Percentiles rank a stretch among this genome's conserved stretches.
phyloP scores from a whole-genome alignment of 2,329 filamentous ascomycete species.

The Thermoascus crustaceus region DNA sequence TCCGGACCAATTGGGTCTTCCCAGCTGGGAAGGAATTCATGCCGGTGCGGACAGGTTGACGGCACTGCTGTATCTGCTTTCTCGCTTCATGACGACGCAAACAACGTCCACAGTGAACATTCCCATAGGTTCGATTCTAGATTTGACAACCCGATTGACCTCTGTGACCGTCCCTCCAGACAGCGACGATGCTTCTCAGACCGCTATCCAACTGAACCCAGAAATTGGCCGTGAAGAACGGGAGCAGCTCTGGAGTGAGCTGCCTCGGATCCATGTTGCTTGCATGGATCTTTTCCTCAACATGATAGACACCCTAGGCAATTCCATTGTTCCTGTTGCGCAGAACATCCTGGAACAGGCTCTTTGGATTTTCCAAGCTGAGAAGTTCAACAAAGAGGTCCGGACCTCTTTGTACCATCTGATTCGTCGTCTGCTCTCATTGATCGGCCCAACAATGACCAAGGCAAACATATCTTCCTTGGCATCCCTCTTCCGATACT shows the following conservation, averaged over 20 bases:
- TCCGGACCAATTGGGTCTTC: slow-evolving; percentile 44
- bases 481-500: slow-evolving; percentile 53
- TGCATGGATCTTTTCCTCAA: slow-evolving; percentile 55
- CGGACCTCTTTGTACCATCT: slow-evolving; percentile 56
- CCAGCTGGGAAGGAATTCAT: slow-evolving; percentile 64
- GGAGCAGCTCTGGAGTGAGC: slow-evolving; percentile 63
- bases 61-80: slow-evolving; percentile 58
- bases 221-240: slow-evolving; percentile 73
- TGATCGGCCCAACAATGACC: slow-evolving; percentile 58
- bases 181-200: slow-evolving; percentile 31
- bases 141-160: slow-evolving; percentile 62
- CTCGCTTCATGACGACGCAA: slow-evolving; percentile 53
- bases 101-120: slow-evolving; percentile 60
- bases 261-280: slow-evolving; percentile 67
- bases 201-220: slow-evolving; percentile 56
- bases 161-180: slow-evolving; percentile 50
- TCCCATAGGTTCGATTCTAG: slow-evolving; percentile 59
- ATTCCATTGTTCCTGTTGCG: slow-evolving; percentile 51
- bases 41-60: slow-evolving; percentile 63
- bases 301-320: slow-evolving; percentile 51
- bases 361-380: slow-evolving; percentile 58
- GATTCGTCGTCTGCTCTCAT: slow-evolving; percentile 48
- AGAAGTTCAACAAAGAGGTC: slow-evolving; percentile 43
- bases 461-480: slow-evolving; percentile 60
- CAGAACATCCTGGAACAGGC: slow-evolving; percentile 63